Conservation (phyloP, 1,139 yeast genomes). For the Scheffersomyces illinoinensis region DNA sequence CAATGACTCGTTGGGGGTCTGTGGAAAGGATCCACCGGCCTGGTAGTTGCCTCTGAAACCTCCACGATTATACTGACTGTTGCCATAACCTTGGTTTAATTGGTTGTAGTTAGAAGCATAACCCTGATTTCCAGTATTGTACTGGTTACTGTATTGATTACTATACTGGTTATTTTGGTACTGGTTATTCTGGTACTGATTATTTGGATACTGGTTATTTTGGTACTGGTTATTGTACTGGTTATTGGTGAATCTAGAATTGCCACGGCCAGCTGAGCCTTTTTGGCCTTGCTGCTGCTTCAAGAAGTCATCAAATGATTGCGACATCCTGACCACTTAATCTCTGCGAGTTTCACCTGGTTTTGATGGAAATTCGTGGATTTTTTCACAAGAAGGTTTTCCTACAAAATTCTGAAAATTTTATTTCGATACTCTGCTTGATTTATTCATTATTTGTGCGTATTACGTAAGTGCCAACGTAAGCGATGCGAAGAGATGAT, state of each 20-base stretch:
- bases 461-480: background rate
- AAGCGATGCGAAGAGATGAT: background rate
- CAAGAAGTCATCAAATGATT: slow-evolving; percentile 36
- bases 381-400: background rate
- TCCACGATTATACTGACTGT: slow-evolving; percentile 8
- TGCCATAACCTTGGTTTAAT: slow-evolving; percentile 5
- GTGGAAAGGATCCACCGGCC: slow-evolving; percentile 8
- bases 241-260: slow-evolving; percentile 4
- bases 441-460: background rate
- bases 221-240: background rate
- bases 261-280: slow-evolving; percentile 6
- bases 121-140: background rate
- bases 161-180: background rate
- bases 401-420: background rate
- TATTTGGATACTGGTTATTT: too few species aligned
- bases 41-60: slow-evolving; percentile 8
- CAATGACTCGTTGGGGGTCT: slow-evolving; percentile 35
- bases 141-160: slow-evolving; percentile 1
- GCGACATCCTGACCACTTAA: slow-evolving; percentile 19
- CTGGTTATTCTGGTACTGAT: background rate
- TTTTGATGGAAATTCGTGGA: background rate
- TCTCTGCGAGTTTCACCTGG: background rate
- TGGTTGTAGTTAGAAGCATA: background rate
- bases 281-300: slow-evolving; percentile 27
- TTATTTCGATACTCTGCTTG: background rate